Evolutionary conservation across 1,139 yeast genomes (phyloP), one percentile per base, ranked within the genome.

Genomic region (Saccharomyces hybrid): DNA sequence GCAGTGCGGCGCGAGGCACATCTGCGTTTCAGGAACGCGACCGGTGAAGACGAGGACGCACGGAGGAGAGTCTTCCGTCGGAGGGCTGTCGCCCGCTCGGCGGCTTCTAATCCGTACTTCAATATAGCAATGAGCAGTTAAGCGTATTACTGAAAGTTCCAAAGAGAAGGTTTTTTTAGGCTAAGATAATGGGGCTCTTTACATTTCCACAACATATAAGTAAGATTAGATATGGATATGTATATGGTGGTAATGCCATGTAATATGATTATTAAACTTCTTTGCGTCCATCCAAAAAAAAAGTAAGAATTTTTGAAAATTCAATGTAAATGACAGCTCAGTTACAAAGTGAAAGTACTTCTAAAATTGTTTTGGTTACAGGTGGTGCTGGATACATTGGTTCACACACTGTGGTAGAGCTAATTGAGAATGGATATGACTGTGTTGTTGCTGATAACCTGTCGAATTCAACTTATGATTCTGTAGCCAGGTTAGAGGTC

Each of bases 341-440:
- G 48, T 46, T 53, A 34, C 47, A 23, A 48, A 56, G 51, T 34
- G 48, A 46, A 41, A 51, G 47, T 29, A 53, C 49, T 34, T 47
- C 47, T 32, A 56, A 61, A 54, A 61, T 62, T 52, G 84, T 86
- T 55, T 75, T 87, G 56, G 91, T 88, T 38, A 85, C 95, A 32
- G 95, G 95, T 49, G 95, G 95, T 54, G 89, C 95, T 34, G 95
- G 96, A 32, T 88, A 88, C 71, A 86, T 88, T 64, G 95, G 95
- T 28, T 84, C 93, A 16, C 95, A 87, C 67, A 84, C 93, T 2
- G 85, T 83, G 6, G 79, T 85, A 42, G 86, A 84, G 61, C 76
- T 87, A 55, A 68, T 85, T 55, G 77, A 81, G 59, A 77, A 81
- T 53, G 88, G 88, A 41, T 80, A 83, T 65, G 77, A 83, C 49